Evolutionary conservation across 345 rosid species (phyloP).

Genomic region (Populus deltoides): DNA sequence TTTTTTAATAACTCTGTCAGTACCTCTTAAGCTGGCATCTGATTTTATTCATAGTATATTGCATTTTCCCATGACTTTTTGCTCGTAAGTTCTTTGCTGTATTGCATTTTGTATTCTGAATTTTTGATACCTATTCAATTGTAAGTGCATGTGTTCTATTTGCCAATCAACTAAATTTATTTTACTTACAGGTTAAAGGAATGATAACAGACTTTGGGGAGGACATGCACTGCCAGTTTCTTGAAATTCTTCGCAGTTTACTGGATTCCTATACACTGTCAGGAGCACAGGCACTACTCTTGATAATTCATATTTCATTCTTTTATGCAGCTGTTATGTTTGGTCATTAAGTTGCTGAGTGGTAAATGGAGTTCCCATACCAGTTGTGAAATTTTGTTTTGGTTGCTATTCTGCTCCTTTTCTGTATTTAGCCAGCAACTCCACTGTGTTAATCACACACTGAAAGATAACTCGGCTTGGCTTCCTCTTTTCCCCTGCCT

Average conservation of each 20-base stretch:
- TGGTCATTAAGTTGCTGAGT: neutral
- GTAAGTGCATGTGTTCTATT: neutral
- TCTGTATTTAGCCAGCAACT: neutral
- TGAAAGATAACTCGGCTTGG: neutral
- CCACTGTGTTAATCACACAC: neutral
- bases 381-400: neutral
- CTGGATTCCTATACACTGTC: constrained; percentile 80
- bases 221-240: constrained; percentile 97
- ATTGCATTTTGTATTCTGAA: constrained; percentile 1
- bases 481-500: neutral
- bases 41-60: neutral
- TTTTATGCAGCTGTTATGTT: constrained; percentile 7
- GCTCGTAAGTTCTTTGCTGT: neutral
- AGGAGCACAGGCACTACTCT: constrained; percentile 60
- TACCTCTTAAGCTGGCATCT: neutral
- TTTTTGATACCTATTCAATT: neutral
- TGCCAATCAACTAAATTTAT: neutral
- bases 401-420: neutral
- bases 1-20: neutral
- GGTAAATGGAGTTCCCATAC: neutral
- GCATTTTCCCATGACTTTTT: neutral
- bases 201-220: constrained; percentile 93
- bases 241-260: constrained; percentile 93
- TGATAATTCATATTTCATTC: constrained; percentile 5
- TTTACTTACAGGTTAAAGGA: constrained; percentile 72